Evolutionary conservation across 2,329 filamentous ascomycete genomes (phyloP), one percentile per base, ranked within the genome.

Genomic region (Aspergillus arachidicola): DNA sequence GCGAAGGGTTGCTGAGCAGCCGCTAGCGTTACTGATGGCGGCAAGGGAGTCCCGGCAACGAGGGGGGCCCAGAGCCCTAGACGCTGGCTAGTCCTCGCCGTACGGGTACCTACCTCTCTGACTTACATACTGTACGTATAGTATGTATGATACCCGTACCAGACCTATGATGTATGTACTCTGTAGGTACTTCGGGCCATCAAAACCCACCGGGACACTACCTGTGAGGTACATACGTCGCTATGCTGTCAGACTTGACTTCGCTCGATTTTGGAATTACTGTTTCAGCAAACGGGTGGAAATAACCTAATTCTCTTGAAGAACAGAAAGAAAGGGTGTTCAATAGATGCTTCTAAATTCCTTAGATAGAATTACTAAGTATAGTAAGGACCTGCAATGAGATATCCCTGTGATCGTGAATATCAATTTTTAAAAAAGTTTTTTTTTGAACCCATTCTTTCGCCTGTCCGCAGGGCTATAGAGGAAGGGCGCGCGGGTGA

Each of bases 11-110:
- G 71, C 72, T 75, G 69, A 66, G 71, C 68, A 72, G 68, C 72
- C 62, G 65, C 64, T 74, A 74, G 73, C 70, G 69, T 64, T 69
- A 64, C 63, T 60, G 62, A 68, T 68, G 68, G 73, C 75, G 75
- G 75, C 73, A 76, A 76, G 75, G 75, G 75, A 77, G 75, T 68
- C 75, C 71, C 66, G 73, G 75, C 75, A 77, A 77, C 75, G 66
- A 72, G 66, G 56, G 34, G 61, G 57, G 55, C 59, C 56, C 48
- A 53, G 41, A 63, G 57, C 53, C 59, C 64, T 62, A 59, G 46
- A 43, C 56, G 23, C 38, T 57, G 45, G 58, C 58, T 64, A 57
- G 58, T 56, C 34, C 58, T 45, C 26, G 38, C 53, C 23, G 51
- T 53, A 57, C 56, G 48, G 55, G 62, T 64, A 61, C 59, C 58